Percentiles rank a stretch among this genome's conserved stretches.
Evolutionary conservation across 2,329 filamentous ascomycete genomes (phyloP).

Genomic region (Fusarium udum): DNA sequence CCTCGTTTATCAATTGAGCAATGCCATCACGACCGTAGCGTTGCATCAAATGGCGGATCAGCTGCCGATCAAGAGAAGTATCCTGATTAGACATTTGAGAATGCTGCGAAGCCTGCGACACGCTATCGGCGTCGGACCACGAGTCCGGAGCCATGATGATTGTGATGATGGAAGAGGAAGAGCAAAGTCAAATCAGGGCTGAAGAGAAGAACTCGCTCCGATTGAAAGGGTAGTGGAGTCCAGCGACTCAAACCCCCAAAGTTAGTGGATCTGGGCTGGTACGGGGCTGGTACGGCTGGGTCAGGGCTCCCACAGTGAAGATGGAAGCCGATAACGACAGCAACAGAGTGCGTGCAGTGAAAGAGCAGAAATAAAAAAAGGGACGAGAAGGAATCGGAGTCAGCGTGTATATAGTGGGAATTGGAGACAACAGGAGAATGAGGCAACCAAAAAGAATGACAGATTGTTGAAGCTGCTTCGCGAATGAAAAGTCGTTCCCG

Average conservation of each 20-base stretch:
- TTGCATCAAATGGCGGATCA: conserved; percentile 49
- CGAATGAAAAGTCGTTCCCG: conserved; percentile 30
- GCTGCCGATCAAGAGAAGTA: conserved; percentile 47
- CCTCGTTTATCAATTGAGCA: conserved; percentile 47
- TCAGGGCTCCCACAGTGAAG: conserved; percentile 1
- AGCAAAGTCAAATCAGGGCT: conserved; percentile 13
- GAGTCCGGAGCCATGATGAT: conserved; percentile 45
- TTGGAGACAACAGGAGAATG: conserved; percentile 4
- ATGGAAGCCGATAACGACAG: conserved; percentile 12
- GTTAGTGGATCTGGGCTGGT: conserved; percentile 26
- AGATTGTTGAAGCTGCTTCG: conserved; percentile 24
- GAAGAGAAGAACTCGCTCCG: conserved; percentile 17
- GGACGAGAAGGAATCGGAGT: conserved; percentile 11
- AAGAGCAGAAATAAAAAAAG: not conserved
- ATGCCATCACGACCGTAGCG: conserved; percentile 48
- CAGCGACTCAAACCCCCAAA: conserved; percentile 33
- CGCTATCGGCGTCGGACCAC: conserved; percentile 46
- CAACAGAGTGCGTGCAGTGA: not conserved
- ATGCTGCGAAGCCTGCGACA: conserved; percentile 44
- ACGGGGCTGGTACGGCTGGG: conserved; percentile 1
- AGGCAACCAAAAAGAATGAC: conserved; percentile 30
- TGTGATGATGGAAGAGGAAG: conserved; percentile 16
- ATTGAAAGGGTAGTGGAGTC: conserved; percentile 34
- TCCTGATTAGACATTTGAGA: conserved; percentile 41
- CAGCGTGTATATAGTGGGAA: conserved; percentile 1